Base-by-base conservation (phyloP, 2,329 filamentous ascomycete species). In the Arachnopeziza araneosa region DNA sequence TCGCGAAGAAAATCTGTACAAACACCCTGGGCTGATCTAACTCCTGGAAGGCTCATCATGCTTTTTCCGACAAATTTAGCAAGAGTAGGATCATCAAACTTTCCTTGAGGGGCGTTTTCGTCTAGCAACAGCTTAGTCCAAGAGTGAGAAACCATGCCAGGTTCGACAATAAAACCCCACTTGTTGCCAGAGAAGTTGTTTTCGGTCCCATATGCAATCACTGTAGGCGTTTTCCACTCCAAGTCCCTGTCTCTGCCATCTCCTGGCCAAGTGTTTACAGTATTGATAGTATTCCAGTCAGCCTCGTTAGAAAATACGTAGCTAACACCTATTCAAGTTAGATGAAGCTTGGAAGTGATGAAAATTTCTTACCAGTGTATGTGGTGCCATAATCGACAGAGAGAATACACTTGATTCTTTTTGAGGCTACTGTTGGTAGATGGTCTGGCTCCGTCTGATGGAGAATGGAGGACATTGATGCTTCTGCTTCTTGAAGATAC, bases 61-160 rank as follows among this genome's bases (percentile, higher is more conserved):
- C 49, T 22, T 1, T 23, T 51, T 30, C 55, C 44, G 5, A 24
- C 52, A 17, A 30, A 9, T 6, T 54, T 8, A 7, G 52, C 5
- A 30, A 54, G 52, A 17, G 17, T 23, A 7, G 54, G 60, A 51
- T 62, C 60, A 24, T 62, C 57, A 24, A 36, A 22, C 22, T 64
- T 52, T 12, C 50, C 56, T 3, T 21, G 10, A 12, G 52, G 17
- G 6, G 67, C 60, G 55, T 63, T 65, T 10, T 63, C 63, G 23
- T 69, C 67, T 44, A 69, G 65, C 2, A 68, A 48, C 48, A 68
- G 66, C 50, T 69, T 69, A 1, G 67, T 68, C 67, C 67, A 69
- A 2, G 67, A 68, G 44, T 67, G 68, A 24, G 66, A 68, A 4
- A n/a, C 59, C 1, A 63, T 50, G 56, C 66, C 64, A 0, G 67